Conservation (phyloP, 1,284 basidiomycete genomes). For the Puccinia triticina region DNA sequence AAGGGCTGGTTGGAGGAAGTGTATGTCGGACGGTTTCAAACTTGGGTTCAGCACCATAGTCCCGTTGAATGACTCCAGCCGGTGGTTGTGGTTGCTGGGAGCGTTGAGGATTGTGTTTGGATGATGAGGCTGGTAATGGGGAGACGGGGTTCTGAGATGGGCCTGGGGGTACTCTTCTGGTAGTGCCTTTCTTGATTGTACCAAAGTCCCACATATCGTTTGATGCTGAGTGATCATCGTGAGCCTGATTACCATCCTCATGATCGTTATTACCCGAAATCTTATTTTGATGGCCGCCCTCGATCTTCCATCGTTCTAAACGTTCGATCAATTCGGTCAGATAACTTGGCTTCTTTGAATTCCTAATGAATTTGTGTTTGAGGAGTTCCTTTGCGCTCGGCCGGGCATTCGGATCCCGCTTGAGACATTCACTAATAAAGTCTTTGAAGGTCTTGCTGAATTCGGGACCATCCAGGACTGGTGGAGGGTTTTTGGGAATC, state of each 20-base stretch:
- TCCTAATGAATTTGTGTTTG: slow-evolving; percentile 92
- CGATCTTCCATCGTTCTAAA: slow-evolving; percentile 82
- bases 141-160: slow-evolving; percentile 56
- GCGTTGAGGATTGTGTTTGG: slow-evolving; percentile 66
- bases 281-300: slow-evolving; percentile 64
- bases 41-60: slow-evolving; percentile 52
- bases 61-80: slow-evolving; percentile 51
- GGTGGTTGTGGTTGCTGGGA: slow-evolving; percentile 63
- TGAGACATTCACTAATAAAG: slow-evolving; percentile 88
- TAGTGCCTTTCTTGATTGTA: slow-evolving; percentile 70
- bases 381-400: slow-evolving; percentile 91
- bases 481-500: slow-evolving; percentile 96
- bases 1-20: slow-evolving; percentile 9
- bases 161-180: slow-evolving; percentile 35
- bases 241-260: slow-evolving; percentile 67
- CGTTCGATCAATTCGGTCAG: slow-evolving; percentile 93
- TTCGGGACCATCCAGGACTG: slow-evolving; percentile 74
- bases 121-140: slow-evolving; percentile 63
- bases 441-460: slow-evolving; percentile 92
- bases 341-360: slow-evolving; percentile 90
- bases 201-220: slow-evolving; percentile 96
- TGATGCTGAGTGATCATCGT: slow-evolving; percentile 69
- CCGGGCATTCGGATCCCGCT: slow-evolving; percentile 88
- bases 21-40: slow-evolving; percentile 56
- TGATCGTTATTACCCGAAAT: slow-evolving; percentile 70